Conservation (phyloP, 2,329 filamentous ascomycete species). For the Malbranchea cinnamomea region DNA sequence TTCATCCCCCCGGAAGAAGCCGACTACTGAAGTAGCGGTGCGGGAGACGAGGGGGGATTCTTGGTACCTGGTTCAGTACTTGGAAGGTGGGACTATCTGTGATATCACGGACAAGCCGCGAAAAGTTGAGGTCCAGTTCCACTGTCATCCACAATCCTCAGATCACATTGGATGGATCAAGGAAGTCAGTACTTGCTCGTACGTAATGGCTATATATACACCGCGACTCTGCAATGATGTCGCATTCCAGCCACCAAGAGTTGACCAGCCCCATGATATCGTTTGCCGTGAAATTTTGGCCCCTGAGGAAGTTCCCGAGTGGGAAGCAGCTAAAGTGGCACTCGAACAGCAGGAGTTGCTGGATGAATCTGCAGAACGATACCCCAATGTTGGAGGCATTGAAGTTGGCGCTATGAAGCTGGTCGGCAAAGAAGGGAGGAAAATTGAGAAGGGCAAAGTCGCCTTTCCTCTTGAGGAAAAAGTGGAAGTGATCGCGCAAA, state of each 20-base stretch:
- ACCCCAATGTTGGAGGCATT: constrained; percentile 40
- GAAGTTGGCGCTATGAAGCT: constrained; percentile 42
- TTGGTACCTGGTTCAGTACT: constrained; percentile 69
- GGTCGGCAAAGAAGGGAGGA: constrained; percentile 40
- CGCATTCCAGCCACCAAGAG: constrained; percentile 68
- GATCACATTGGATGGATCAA: constrained; percentile 85
- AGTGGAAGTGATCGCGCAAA: constrained; percentile 35
- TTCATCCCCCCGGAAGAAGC: constrained; percentile 16
- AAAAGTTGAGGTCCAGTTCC: constrained; percentile 66
- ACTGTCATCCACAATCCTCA: constrained; percentile 61
- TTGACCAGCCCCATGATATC: constrained; percentile 61
- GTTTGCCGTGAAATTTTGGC: constrained; percentile 57
- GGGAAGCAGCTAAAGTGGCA: constrained; percentile 23
- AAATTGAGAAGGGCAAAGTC: constrained; percentile 43
- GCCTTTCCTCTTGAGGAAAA: constrained; percentile 35
- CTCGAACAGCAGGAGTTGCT: constrained; percentile 19
- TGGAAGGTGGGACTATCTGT: constrained; percentile 67
- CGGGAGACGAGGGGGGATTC: constrained; percentile 71
- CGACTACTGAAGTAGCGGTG: constrained; percentile 38
- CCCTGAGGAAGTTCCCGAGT: constrained; percentile 38
- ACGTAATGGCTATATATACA: constrained; percentile 85
- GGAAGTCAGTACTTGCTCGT: constrained; percentile 78
- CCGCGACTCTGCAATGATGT: constrained; percentile 76
- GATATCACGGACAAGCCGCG: constrained; percentile 71
- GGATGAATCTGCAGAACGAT: constrained; percentile 18